Conservation (phyloP, 805 yeast species). For the Kodamaea neixiangensis region DNA sequence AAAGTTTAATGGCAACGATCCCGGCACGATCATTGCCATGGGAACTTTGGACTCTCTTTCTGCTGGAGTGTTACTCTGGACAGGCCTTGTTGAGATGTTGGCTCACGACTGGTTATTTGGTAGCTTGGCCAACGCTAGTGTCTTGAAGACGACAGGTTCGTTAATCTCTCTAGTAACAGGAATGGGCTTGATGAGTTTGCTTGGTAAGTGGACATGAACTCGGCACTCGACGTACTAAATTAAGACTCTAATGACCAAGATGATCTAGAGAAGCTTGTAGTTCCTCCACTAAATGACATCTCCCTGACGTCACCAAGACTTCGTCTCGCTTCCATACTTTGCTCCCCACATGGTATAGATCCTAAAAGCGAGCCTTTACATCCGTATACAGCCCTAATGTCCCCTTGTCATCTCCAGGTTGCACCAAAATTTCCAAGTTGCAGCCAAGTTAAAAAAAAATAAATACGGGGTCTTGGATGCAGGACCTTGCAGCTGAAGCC, state of each 20-base stretch:
- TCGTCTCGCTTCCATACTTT: not conserved
- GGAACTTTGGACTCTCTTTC: constrained; percentile 37
- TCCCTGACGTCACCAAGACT: not conserved
- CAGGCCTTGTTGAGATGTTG: constrained; percentile 33
- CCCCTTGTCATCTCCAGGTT: not conserved
- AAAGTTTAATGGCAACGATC: constrained; percentile 30
- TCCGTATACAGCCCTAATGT: not conserved
- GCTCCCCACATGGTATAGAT: not conserved
- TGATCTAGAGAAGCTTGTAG: no score
- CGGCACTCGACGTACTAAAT: not conserved
- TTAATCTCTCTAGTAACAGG: constrained; percentile 24
- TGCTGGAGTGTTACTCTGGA: constrained; percentile 35
- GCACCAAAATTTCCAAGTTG: not conserved
- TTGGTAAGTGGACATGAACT: constrained; percentile 36
- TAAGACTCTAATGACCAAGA: no score
- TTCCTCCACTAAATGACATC: no score
- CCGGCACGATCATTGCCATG: constrained; percentile 30
- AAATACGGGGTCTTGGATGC: not conserved
- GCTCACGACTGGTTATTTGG: constrained; percentile 33
- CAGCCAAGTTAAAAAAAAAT: not conserved
- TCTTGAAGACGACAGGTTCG: constrained; percentile 16
- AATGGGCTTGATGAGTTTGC: constrained; percentile 29
- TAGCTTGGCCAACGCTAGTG: constrained; percentile 18
- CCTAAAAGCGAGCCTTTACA: not conserved
- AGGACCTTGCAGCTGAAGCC: not conserved